Conservation (phyloP, 345 rosid genomes). For the Lagerstroemia speciosa region DNA sequence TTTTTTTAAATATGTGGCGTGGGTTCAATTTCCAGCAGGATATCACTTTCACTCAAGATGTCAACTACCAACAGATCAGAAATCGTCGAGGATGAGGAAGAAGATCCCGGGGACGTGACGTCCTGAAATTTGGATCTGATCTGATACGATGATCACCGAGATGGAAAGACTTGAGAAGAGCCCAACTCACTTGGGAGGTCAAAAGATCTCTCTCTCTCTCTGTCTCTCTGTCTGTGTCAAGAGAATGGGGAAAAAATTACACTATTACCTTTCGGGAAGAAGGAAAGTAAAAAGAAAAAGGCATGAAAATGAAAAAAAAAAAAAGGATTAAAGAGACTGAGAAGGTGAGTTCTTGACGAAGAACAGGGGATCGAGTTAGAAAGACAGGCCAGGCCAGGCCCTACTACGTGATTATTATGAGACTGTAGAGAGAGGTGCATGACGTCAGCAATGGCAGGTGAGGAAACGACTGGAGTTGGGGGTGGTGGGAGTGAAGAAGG, state of each 20-base stretch:
- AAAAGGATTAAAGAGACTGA: no score
- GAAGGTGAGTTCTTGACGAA: no score
- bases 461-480: neutral
- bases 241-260: neutral
- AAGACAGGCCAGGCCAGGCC: neutral
- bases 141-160: constrained; percentile 6
- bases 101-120: constrained; percentile 35
- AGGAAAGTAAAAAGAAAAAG: no score
- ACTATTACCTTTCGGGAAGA: no score
- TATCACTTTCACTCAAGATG: neutral
- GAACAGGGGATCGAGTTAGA: neutral
- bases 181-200: neutral
- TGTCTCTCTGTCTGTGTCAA: no score
- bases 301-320: no score
- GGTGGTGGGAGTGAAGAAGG: no score
- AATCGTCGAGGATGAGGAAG: constrained; percentile 43
- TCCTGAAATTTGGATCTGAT: constrained; percentile 25
- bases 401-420: no score
- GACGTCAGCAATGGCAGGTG: constrained; percentile 4
- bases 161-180: neutral
- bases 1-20: no score
- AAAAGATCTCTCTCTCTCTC: constrained; percentile 1
- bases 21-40: neutral
- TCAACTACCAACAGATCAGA: constrained; percentile 12
- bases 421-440: neutral